phyloP scores from a whole-genome alignment of 2,329 filamentous ascomycete species.

The Fusarium sp. region DNA sequence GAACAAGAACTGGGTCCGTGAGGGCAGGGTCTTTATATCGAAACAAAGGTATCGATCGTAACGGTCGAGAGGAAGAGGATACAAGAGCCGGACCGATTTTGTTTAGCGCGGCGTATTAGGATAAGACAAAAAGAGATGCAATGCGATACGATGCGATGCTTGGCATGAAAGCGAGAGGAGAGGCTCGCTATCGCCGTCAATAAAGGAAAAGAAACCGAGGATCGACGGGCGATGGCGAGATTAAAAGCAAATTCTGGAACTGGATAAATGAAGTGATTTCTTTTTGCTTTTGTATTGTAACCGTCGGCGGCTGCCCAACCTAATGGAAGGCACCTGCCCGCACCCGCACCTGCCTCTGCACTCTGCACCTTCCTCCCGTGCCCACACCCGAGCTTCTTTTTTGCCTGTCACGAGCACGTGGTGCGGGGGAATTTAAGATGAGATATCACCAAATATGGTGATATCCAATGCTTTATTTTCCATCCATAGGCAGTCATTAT shows the following conservation, averaged over 20 bases:
- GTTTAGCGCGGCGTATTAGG: constrained; percentile 29
- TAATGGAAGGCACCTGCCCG: constrained; percentile 18
- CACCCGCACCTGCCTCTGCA: constrained; percentile 7
- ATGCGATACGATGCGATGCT: constrained; percentile 13
- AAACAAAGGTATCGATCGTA: constrained; percentile 11
- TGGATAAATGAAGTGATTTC: constrained; percentile 12
- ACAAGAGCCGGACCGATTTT: constrained; percentile 41
- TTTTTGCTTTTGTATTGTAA: constrained; percentile 22
- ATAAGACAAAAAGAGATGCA: background rate
- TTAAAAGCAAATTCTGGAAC: constrained; percentile 14
- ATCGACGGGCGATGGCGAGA: constrained; percentile 21
- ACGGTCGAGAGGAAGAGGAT: constrained; percentile 35
- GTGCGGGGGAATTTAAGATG: constrained; percentile 35
- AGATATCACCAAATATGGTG: constrained; percentile 14
- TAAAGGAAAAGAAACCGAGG: background rate
- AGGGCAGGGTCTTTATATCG: constrained; percentile 27
- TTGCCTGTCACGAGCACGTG: constrained; percentile 42
- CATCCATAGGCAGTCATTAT: background rate
- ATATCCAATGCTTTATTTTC: constrained; percentile 5
- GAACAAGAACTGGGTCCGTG: constrained; percentile 10
- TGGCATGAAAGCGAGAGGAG: constrained; percentile 6
- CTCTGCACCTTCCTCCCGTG: constrained; percentile 21
- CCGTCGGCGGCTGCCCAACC: constrained; percentile 26
- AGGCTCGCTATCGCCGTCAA: background rate
- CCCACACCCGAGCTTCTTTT: constrained; percentile 22